Evolutionary conservation across 306 rosid genomes (phyloP).

Genomic region (Macrotyloma uniflorum): DNA sequence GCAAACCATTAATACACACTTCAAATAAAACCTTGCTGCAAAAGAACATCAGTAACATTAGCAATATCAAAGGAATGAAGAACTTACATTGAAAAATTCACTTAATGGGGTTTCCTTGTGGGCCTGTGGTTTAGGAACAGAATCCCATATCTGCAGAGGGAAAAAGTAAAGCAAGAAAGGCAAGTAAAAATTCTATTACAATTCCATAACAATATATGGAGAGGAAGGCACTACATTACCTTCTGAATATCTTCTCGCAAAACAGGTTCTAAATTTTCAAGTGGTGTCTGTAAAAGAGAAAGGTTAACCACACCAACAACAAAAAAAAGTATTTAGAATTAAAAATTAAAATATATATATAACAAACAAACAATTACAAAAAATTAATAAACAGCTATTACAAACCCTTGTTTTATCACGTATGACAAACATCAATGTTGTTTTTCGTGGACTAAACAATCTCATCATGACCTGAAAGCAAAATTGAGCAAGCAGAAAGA

Average conservation of each 20-base stretch:
- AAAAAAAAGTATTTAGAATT: background rate
- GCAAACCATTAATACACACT: constrained; percentile 36
- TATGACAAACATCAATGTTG: constrained; percentile 92
- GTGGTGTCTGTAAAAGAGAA: constrained; percentile 72
- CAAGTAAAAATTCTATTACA: constrained; percentile 1
- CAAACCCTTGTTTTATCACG: constrained; percentile 98
- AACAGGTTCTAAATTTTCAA: constrained; percentile 97
- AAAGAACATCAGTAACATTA: constrained; percentile 27
- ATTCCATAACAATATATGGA: constrained; percentile 6
- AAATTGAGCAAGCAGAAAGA: constrained; percentile 29
- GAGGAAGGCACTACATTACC: constrained; percentile 49
- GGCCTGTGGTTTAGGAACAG: constrained; percentile 95
- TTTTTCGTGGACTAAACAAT: constrained; percentile 97
- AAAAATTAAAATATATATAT: constrained; percentile 2
- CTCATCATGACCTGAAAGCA: constrained; percentile 96
- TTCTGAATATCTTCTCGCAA: constrained; percentile 98
- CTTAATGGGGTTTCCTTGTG: constrained; percentile 90
- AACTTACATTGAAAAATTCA: constrained; percentile 86
- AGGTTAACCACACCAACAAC: constrained; percentile 36
- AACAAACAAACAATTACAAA: background rate
- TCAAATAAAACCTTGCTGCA: background rate
- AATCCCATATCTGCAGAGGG: constrained; percentile 87
- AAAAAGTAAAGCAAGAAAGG: constrained; percentile 26
- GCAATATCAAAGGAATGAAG: constrained; percentile 28
- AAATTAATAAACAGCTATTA: constrained; percentile 21